These are phyloP conservation scores for Pseudogymnoascus sp. DNA, from an alignment of 2,329 filamentous ascomycete genomes.

Conservation along the genomic window DNA sequence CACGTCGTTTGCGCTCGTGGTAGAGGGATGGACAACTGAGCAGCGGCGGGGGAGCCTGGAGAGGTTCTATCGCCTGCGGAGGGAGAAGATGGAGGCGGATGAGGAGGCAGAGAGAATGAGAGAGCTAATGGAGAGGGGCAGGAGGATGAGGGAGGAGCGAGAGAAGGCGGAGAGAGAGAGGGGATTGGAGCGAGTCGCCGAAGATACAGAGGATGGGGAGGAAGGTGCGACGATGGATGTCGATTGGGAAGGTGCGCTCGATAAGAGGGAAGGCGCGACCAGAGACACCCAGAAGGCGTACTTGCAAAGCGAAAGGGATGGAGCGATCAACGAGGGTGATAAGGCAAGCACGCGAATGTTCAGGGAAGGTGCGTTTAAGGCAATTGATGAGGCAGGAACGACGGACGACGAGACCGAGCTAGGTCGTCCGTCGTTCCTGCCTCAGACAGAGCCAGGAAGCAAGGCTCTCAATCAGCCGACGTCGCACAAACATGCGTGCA, in stretches of 20 bases:
- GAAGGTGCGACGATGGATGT: background rate
- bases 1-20: slow-evolving; percentile 80
- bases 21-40: slow-evolving; percentile 85
- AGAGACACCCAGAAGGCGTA: background rate
- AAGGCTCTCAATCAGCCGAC: background rate
- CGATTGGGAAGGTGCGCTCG: slow-evolving; percentile 3
- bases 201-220: background rate
- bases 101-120: background rate
- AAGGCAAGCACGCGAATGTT: background rate
- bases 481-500: background rate
- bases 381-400: background rate
- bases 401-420: background rate
- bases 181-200: background rate
- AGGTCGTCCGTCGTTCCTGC: too few relatives aligned
- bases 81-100: slow-evolving; percentile 19
- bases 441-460: background rate
- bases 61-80: slow-evolving; percentile 66
- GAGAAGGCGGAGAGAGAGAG: background rate
- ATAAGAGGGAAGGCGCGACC: background rate
- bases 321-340: background rate
- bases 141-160: background rate
- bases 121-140: background rate
- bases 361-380: background rate
- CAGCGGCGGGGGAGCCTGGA: slow-evolving; percentile 73
- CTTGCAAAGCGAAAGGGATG: background rate